phyloP scores from a whole-genome alignment of 2,329 filamentous ascomycete genomes.

The Exophiala sp. region DNA sequence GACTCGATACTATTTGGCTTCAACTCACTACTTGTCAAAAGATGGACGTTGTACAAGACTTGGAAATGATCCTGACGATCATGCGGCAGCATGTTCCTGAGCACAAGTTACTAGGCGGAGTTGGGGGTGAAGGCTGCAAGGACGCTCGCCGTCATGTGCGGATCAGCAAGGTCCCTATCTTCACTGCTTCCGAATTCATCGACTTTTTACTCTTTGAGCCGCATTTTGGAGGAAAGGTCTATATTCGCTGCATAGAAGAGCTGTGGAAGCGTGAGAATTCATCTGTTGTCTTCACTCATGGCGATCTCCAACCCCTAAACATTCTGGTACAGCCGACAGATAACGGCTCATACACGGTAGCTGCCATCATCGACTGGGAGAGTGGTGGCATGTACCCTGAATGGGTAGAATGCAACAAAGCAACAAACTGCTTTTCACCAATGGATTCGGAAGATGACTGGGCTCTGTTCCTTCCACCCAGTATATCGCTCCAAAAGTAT shows the following conservation, averaged over 20 bases:
- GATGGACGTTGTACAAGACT: neutral
- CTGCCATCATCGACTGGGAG: conserved; percentile 6
- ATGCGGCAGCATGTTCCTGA: neutral
- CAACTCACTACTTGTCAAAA: neutral
- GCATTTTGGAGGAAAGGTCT: neutral
- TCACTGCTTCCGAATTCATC: neutral
- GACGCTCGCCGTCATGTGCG: neutral
- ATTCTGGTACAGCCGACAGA: neutral
- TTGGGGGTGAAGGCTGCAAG: neutral
- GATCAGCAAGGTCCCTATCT: neutral
- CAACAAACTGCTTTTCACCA: conserved; percentile 3
- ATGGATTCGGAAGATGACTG: conserved; percentile 1
- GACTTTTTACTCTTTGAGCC: neutral
- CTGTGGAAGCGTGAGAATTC: neutral
- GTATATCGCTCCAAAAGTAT: neutral
- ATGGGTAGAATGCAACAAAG: conserved; percentile 1
- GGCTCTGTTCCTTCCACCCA: neutral
- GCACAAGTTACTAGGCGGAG: neutral
- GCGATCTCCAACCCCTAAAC: neutral
- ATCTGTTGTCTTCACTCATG: neutral
- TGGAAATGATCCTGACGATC: neutral
- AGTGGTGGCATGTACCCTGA: neutral
- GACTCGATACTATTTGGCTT: neutral
- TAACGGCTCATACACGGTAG: neutral
- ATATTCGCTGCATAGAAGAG: neutral